Evolutionary conservation across 305 asterid genomes (phyloP).

Genomic region (Withania somnifera): DNA sequence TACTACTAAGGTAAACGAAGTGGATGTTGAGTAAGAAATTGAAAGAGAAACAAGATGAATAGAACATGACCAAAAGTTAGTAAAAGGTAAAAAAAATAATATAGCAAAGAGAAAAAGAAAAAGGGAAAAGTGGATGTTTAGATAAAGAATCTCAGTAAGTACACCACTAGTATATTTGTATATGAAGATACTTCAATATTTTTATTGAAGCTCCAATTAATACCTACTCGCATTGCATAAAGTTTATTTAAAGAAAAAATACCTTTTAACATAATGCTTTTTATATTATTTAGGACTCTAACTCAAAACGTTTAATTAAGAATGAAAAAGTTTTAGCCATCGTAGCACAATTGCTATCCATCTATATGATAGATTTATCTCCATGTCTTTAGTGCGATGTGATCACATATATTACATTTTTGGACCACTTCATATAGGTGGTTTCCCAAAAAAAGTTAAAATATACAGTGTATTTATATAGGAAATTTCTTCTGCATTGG

Average conservation of each 20-base stretch:
- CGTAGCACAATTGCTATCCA: no score
- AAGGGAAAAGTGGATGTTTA: not conserved
- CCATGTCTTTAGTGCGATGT: not conserved
- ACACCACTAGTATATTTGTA: not conserved
- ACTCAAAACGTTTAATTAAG: no score
- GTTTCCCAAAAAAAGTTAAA: not conserved
- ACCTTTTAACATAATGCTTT: no score
- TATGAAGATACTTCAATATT: not conserved
- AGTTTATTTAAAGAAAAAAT: no score
- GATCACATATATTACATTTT: not conserved
- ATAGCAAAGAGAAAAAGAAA: not conserved
- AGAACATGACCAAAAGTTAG: not conserved
- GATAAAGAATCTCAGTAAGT: not conserved
- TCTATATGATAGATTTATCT: not conserved
- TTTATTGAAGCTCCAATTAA: not conserved
- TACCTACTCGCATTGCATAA: not conserved
- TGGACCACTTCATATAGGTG: not conserved
- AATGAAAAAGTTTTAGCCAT: no score
- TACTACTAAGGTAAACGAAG: not conserved
- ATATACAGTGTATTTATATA: not conserved
- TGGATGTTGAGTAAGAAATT: not conserved
- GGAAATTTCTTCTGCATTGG: not conserved
- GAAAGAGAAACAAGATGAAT: not conserved
- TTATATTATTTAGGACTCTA: no score
- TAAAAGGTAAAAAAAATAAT: no score